Evolutionary conservation across 345 rosid genomes (phyloP).

Genomic region (Gossypium turneri): DNA sequence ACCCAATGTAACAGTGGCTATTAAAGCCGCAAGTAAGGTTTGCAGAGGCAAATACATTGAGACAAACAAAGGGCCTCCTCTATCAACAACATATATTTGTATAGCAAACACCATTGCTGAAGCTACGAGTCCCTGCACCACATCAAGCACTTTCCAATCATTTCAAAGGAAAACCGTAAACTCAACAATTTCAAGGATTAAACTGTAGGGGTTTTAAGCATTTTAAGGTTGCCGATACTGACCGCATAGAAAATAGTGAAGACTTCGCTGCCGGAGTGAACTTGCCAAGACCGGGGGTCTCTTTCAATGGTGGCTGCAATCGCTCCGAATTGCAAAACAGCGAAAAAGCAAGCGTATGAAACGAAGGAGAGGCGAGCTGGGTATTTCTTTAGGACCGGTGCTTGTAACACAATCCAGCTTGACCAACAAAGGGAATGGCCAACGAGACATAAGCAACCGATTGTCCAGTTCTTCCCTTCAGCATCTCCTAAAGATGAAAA

Average conservation of each 20-base stretch:
- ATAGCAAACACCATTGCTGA: conserved; percentile 65
- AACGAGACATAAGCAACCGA: conserved; percentile 66
- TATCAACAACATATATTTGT: conserved; percentile 57
- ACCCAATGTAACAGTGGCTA: conserved; percentile 49
- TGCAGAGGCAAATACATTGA: conserved; percentile 58
- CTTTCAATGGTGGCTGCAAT: conserved; percentile 57
- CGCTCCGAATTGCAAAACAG: conserved; percentile 55
- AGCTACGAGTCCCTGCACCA: conserved; percentile 42
- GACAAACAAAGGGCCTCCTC: conserved; percentile 65
- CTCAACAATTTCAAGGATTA: neutral
- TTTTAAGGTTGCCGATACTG: conserved; percentile 20
- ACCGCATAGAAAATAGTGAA: conserved; percentile 61
- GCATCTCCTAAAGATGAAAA: conserved; percentile 26
- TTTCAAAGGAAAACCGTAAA: neutral
- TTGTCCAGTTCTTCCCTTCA: conserved; percentile 51
- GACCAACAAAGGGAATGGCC: conserved; percentile 91
- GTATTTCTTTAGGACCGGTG: conserved; percentile 66
- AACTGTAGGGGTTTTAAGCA: neutral
- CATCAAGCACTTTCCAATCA: conserved; percentile 7
- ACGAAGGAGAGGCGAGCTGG: conserved; percentile 76
- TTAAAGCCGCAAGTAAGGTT: conserved; percentile 55
- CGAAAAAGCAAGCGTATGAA: conserved; percentile 65
- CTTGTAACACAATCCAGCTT: conserved; percentile 79
- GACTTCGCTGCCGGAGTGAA: conserved; percentile 46
- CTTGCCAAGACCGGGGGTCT: conserved; percentile 50